phyloP scores from a whole-genome alignment of 208 protist species.

The Phytomonas sp. region DNA sequence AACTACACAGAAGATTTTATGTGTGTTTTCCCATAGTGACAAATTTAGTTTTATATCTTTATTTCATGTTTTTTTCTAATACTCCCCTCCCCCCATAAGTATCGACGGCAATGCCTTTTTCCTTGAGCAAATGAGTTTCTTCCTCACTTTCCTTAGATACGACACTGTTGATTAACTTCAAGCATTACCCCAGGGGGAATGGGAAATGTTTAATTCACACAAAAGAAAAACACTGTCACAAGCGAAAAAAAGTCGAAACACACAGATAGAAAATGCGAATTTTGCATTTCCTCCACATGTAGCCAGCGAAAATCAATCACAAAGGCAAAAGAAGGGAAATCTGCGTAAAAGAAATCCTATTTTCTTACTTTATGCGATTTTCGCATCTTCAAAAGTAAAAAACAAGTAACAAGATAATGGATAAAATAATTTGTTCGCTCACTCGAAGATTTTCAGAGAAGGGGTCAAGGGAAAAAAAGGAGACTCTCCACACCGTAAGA shows the following conservation, averaged over 20 bases:
- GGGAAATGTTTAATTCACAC: constrained; percentile 12
- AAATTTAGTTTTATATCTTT: not conserved
- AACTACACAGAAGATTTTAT: not conserved
- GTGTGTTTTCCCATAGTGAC: not conserved
- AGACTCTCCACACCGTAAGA: not conserved
- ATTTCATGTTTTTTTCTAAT: not conserved
- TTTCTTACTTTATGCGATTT: constrained; percentile 9
- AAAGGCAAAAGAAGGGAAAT: constrained; percentile 16
- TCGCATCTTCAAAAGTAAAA: not conserved
- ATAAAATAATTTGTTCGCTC: constrained; percentile 3
- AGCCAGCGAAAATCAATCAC: constrained; percentile 10
- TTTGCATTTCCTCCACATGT: not conserved
- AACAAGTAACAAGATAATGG: not conserved
- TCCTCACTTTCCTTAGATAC: not conserved
- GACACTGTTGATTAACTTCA: not conserved
- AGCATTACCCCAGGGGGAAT: not conserved
- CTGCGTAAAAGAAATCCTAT: constrained; percentile 11
- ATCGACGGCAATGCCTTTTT: not conserved
- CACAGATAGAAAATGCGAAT: constrained; percentile 11
- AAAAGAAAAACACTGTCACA: constrained; percentile 14
- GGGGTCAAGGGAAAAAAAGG: constrained; percentile 13
- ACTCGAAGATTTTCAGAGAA: not conserved
- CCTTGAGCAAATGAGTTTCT: not conserved
- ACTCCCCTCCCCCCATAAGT: not conserved
- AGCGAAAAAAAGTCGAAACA: constrained; percentile 17